Conservation (phyloP, 2,329 filamentous ascomycete species). For the Ceratocystis huliohia region DNA sequence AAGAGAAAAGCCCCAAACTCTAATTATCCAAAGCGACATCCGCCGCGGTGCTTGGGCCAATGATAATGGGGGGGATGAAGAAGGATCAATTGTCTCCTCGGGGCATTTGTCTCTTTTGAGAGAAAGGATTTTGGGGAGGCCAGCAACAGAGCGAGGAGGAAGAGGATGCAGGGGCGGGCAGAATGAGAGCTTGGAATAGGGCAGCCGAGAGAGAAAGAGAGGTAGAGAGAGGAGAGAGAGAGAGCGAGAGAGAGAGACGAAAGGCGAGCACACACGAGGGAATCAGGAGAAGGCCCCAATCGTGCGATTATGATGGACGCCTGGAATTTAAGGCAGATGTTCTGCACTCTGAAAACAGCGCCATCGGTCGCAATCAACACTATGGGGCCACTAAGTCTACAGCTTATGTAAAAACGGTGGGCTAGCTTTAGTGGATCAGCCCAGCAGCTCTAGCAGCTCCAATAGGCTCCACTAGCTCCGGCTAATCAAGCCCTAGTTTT, state of each 20-base stretch:
- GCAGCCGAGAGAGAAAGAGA: too few relatives aligned
- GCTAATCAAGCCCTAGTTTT: too few relatives aligned
- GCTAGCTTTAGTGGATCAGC: too few relatives aligned
- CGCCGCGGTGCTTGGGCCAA: not conserved
- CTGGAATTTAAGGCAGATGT: too few relatives aligned
- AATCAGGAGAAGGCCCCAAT: not conserved
- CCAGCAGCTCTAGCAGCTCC: too few relatives aligned
- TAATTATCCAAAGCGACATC: not conserved
- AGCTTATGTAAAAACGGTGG: too few relatives aligned
- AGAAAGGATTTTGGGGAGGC: not conserved
- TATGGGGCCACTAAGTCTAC: not conserved
- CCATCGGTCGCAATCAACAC: not conserved
- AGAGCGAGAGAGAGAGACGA: not conserved
- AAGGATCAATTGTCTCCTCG: constrained; percentile 7
- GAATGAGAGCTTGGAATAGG: not conserved
- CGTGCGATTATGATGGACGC: too few relatives aligned
- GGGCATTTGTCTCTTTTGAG: constrained; percentile 7
- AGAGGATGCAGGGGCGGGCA: not conserved
- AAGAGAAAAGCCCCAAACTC: not conserved
- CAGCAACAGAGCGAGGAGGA: not conserved
- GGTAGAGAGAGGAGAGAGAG: not conserved
- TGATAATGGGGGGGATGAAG: not conserved
- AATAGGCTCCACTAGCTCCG: too few relatives aligned
- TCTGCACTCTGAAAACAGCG: not conserved
- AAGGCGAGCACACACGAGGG: not conserved